Conservation (phyloP, 805 yeast species). For the Candida hungchunana region DNA sequence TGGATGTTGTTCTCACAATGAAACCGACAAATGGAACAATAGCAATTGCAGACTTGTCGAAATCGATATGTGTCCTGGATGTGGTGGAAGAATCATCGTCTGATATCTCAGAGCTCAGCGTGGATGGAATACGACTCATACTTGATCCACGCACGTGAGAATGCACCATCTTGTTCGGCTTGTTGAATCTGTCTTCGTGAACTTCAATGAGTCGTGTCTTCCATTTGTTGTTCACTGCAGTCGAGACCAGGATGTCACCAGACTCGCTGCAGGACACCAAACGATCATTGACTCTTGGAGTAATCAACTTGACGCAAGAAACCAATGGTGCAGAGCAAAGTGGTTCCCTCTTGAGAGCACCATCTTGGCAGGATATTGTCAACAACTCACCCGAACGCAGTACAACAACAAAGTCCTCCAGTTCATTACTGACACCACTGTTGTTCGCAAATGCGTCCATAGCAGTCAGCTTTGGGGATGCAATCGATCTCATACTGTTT, state of each 20-base stretch:
- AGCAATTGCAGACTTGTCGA: constrained; percentile 36
- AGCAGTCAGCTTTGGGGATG: constrained; percentile 24
- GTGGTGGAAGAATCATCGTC: too few relatives aligned
- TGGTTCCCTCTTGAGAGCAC: constrained; percentile 34
- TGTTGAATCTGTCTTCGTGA: constrained; percentile 35
- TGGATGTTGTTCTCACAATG: constrained; percentile 55
- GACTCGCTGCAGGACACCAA: constrained; percentile 49
- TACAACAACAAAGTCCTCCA: constrained; percentile 46
- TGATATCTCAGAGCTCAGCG: too few relatives aligned
- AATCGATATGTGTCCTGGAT: too few relatives aligned
- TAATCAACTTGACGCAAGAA: constrained; percentile 51
- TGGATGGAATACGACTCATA: constrained; percentile 1
- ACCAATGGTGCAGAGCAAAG: constrained; percentile 35
- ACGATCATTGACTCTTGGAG: constrained; percentile 75
- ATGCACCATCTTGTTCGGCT: constrained; percentile 11
- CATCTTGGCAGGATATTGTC: constrained; percentile 46
- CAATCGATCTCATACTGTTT: constrained; percentile 26
- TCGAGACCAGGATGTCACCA: constrained; percentile 54
- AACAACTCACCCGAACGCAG: constrained; percentile 47
- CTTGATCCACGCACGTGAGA: neutral
- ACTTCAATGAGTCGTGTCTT: constrained; percentile 47
- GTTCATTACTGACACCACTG: constrained; percentile 16
- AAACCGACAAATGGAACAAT: constrained; percentile 71
- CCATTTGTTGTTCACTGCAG: constrained; percentile 62
- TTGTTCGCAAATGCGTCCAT: constrained; percentile 23